Conservation (phyloP, 208 protist genomes). For the Lotmaria passim region DNA sequence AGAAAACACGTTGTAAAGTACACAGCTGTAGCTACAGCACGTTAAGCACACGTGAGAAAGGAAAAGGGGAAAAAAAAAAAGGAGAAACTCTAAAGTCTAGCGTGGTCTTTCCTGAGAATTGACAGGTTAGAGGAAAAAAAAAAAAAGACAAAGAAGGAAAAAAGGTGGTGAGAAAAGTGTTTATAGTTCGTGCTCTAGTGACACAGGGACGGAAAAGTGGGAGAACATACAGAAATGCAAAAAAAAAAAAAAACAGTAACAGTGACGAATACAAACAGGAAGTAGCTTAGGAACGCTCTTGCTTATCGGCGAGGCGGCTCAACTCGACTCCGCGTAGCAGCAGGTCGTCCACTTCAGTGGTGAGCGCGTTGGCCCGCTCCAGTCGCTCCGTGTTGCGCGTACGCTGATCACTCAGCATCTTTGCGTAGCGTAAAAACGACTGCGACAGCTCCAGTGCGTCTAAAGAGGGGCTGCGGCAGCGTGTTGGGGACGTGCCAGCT, state of each 20-base stretch:
- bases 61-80: too few species aligned
- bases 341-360: slow-evolving; percentile 60
- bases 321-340: slow-evolving; percentile 37
- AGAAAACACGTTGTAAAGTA: too few species aligned
- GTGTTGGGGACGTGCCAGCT: slow-evolving; percentile 6
- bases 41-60: neutral
- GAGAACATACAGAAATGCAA: neutral
- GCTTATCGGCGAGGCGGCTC: neutral
- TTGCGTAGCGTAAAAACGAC: slow-evolving; percentile 62
- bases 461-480: slow-evolving; percentile 24
- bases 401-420: slow-evolving; percentile 44
- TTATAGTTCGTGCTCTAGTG: too few species aligned
- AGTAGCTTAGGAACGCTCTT: neutral
- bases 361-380: slow-evolving; percentile 33
- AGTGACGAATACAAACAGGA: too few species aligned
- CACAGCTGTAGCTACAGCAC: too few species aligned
- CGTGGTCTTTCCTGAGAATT: too few species aligned
- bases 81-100: too few species aligned
- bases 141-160: slow-evolving; percentile 6
- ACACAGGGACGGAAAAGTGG: too few species aligned
- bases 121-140: neutral
- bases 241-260: too few species aligned
- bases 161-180: neutral
- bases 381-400: slow-evolving; percentile 45
- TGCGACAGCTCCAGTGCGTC: slow-evolving; percentile 55